Percentiles rank a stretch among this genome's conserved stretches.
phyloP scores from a whole-genome alignment of 306 rosid genomes.

The Casuarina cunninghamiana region DNA sequence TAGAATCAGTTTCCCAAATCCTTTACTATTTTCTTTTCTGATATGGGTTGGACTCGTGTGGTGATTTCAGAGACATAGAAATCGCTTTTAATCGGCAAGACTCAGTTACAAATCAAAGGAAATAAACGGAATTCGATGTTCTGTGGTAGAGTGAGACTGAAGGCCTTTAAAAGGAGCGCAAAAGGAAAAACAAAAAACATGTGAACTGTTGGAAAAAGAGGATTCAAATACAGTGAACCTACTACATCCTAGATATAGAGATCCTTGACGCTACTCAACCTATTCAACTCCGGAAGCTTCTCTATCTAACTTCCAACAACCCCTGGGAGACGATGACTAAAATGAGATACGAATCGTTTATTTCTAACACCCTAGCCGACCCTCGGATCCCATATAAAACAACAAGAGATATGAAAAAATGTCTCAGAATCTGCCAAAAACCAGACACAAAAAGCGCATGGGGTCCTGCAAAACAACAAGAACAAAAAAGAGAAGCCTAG shows the following conservation, averaged over 20 bases:
- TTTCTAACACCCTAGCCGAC: slow-evolving; percentile 37
- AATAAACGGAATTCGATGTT: slow-evolving; percentile 2
- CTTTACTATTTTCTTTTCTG: slow-evolving; percentile 29
- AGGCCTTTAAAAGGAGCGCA: slow-evolving; percentile 30
- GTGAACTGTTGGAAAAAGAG: slow-evolving; percentile 23
- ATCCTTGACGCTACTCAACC: slow-evolving; percentile 25
- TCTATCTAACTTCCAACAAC: slow-evolving; percentile 15
- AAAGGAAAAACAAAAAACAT: slow-evolving; percentile 16
- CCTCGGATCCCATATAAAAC: slow-evolving; percentile 33
- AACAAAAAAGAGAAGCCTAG: slow-evolving; percentile 13
- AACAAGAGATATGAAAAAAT: slow-evolving; percentile 30
- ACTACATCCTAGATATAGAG: slow-evolving; percentile 28
- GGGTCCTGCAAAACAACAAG: slow-evolving; percentile 19
- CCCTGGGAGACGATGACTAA: slow-evolving; percentile 13
- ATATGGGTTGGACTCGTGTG: slow-evolving; percentile 23
- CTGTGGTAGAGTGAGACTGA: slow-evolving; percentile 30
- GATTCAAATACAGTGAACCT: slow-evolving; percentile 22
- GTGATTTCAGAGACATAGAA: background rate
- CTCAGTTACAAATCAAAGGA: background rate
- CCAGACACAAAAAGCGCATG: slow-evolving; percentile 31
- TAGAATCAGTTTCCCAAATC: slow-evolving; percentile 26
- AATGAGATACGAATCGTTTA: slow-evolving; percentile 29
- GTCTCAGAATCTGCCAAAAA: slow-evolving; percentile 26
- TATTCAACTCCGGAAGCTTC: slow-evolving; percentile 26
- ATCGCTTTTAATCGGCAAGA: background rate